These are phyloP conservation scores for Pseudocercospora vitis DNA, from an alignment of 2,329 filamentous ascomycete species.

Conservation along the genomic window DNA sequence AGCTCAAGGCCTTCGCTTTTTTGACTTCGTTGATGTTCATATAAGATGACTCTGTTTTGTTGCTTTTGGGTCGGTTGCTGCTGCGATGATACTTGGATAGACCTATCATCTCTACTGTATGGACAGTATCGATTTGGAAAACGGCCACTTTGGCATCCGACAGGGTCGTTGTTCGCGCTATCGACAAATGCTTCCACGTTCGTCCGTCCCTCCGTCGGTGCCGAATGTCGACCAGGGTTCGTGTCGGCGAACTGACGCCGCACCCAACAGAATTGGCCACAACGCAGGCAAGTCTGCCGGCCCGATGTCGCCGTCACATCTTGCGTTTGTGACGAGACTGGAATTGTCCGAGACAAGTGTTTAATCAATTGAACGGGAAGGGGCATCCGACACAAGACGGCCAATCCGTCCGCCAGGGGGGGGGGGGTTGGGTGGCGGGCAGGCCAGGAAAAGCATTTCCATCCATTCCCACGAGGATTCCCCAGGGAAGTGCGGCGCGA, in stretches of 20 bases:
- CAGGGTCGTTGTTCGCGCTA: neutral
- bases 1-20: slow-evolving; percentile 1
- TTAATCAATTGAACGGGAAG: no score
- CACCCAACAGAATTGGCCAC: neutral
- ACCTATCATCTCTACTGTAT: neutral
- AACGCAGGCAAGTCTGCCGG: neutral
- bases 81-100: neutral
- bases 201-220: neutral
- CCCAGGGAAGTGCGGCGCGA: no score
- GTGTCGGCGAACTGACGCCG: neutral
- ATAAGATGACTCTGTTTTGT: neutral
- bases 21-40: slow-evolving; percentile 3
- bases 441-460: no score
- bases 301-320: neutral
- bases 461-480: no score
- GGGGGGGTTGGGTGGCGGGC: no score
- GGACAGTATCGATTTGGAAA: neutral
- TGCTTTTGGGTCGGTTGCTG: neutral
- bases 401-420: no score
- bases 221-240: neutral
- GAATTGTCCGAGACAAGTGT: no score
- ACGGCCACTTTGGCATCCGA: neutral
- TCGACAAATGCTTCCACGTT: no score
- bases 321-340: no score
- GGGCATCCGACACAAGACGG: no score